These are phyloP conservation scores for Microcyclospora pomicola DNA, from an alignment of 2,329 filamentous ascomycete genomes.

Conservation along the genomic window DNA sequence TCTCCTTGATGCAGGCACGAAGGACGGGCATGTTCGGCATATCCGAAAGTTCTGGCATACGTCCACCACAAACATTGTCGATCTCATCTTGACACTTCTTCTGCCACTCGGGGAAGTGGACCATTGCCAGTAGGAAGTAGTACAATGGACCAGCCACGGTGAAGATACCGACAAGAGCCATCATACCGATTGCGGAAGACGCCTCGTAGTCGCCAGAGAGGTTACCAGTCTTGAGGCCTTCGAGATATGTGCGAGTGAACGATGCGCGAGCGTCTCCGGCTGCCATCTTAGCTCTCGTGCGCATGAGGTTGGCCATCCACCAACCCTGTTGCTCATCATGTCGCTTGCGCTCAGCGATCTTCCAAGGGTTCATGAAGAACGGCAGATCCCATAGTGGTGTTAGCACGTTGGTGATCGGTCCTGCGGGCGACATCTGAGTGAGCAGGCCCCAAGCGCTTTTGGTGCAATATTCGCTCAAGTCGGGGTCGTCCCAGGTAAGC, in stretches of 20 bases:
- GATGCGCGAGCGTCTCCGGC: constrained; percentile 28
- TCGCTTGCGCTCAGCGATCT: constrained; percentile 37
- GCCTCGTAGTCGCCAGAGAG: constrained; percentile 24
- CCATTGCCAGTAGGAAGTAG: constrained; percentile 27
- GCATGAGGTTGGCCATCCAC: constrained; percentile 36
- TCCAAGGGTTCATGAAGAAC: constrained; percentile 39
- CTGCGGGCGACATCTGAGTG: constrained; percentile 44
- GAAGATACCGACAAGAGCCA: constrained; percentile 24
- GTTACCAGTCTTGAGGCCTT: constrained; percentile 24
- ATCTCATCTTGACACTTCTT: constrained; percentile 32
- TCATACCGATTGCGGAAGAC: constrained; percentile 22
- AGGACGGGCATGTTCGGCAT: constrained; percentile 20
- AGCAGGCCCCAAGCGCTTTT: constrained; percentile 42
- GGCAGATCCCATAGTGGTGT: constrained; percentile 43
- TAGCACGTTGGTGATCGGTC: constrained; percentile 43
- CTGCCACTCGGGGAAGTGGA: constrained; percentile 37
- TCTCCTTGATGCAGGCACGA: constrained; percentile 22
- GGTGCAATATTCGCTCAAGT: constrained; percentile 35
- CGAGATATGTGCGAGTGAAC: constrained; percentile 30
- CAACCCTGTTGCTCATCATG: constrained; percentile 40
- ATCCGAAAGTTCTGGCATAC: constrained; percentile 29
- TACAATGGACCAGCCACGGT: constrained; percentile 20
- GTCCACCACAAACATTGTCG: constrained; percentile 30
- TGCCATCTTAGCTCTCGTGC: constrained; percentile 26
- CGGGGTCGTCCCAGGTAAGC: constrained; percentile 40